Base-by-base conservation (phyloP, 768 basidiomycete genomes). In the Rhodotorula kratochvilovae region DNA sequence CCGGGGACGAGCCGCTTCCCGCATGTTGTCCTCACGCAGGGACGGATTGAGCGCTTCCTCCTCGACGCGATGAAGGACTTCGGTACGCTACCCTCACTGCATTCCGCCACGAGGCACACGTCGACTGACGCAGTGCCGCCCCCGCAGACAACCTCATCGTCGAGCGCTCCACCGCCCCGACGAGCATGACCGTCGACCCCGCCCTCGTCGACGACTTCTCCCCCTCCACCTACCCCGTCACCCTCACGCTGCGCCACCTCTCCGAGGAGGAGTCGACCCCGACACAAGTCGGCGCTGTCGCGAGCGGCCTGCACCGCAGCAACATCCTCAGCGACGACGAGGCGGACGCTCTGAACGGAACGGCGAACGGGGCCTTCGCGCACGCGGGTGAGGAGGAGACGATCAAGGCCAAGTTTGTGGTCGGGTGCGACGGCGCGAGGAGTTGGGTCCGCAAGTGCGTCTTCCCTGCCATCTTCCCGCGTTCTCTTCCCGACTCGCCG, bases 401-500 rank as follows among this genome's bases (percentile, higher is more conserved):
- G 4, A 36, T 74, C 12, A 43, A 53, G 48, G 66, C 69, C 50
- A 71, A 71, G 43, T 74, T 48, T 23, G 35, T 74, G 12, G 73
- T 74, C 0, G 73, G 73, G 0, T 68, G 66, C 42, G 73, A 74
- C 54, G 73, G 73, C 16, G 73, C 73, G 21, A 23, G 73, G 36
- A 63, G 61, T 21, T 74, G 68, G 69, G 69, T 74, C 2, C 45
- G 73, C 23, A 67, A 53, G 48, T 50, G 48, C 23, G 72, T 70
- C 39, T n/a, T n/a, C 23, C 31, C 27, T 45, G 6, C 16, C 8
- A 19, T 25, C 27, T 46, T 27, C 27, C 31, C 48, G 7, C 31
- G 11, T 15, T 19, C 2, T 42, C n/a, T 39, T 31, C 31, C 29
- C 21, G 27, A 31, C 45, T 7, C 5, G 43, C 8, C 17, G 39